These are phyloP conservation scores for Lactifluus hygrophoroides DNA, from an alignment of 768 basidiomycete species.

Conservation along the genomic window DNA sequence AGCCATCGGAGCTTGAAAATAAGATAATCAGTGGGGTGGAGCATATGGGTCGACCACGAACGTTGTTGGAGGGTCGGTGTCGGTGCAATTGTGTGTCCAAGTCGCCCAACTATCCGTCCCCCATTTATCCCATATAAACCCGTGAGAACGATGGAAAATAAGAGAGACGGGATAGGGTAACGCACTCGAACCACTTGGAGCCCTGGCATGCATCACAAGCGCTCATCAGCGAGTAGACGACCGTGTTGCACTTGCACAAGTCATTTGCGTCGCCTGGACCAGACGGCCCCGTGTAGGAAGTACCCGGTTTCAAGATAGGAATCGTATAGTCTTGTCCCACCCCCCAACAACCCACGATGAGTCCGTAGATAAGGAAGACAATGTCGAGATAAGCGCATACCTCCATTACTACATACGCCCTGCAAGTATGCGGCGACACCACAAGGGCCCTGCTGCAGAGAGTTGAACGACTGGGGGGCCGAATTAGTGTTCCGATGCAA, in stretches of 20 bases:
- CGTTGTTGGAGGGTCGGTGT: neutral
- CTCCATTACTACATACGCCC: slow-evolving; percentile 1
- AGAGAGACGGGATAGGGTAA: neutral
- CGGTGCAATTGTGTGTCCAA: neutral
- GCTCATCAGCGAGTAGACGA: slow-evolving; percentile 29
- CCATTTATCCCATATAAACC: neutral
- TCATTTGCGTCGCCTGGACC: slow-evolving; percentile 24
- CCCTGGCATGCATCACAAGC: slow-evolving; percentile 30
- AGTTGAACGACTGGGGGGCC: slow-evolving; percentile 6
- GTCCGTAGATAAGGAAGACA: neutral
- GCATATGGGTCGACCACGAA: neutral
- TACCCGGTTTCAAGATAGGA: neutral
- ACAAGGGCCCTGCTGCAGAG: slow-evolving; percentile 5
- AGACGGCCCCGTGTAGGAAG: slow-evolving; percentile 7
- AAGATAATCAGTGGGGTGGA: neutral
- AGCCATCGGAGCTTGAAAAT: neutral
- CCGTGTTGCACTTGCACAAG: slow-evolving; percentile 27
- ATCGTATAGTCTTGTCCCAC: neutral
- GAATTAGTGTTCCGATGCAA: too few species aligned
- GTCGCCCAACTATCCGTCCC: neutral
- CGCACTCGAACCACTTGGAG: slow-evolving; percentile 17
- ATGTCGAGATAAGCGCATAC: neutral
- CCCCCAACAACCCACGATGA: neutral
- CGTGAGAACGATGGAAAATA: neutral
- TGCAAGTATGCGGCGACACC: neutral